Base-by-base conservation (phyloP, 129 eudicot genomes). In the Chrysanthemum seticuspe region DNA sequence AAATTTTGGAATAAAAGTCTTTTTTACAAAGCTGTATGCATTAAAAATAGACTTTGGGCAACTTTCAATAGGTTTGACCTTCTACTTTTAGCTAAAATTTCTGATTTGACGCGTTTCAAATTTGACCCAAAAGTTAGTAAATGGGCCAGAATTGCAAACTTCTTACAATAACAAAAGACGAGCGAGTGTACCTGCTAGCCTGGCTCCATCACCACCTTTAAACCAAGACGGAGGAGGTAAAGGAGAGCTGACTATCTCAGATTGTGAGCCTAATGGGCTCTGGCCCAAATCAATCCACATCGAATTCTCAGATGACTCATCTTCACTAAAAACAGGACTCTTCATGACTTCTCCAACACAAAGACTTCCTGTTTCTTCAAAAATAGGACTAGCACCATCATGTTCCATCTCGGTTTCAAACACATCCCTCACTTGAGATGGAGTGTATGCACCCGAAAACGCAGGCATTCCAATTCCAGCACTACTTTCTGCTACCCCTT, bases 231-330 rank as follows among this genome's bases (percentile, higher is more conserved):
- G 77, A 0, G 80, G 73, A 53, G 68, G 80, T 75, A 80, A 55
- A 18, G 84, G 84, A 34, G 84, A 80, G 67, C 58, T 70, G 0
- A 80, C 66, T 19, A 75, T 74, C 59, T 74, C 80, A 0, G 80
- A 80, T 31, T 80, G 84, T 2, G 84, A 80, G 25, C 75, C 84
- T 62, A 80, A 69, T 3, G 84, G 84, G 18, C 84, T 80, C 23
- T 74, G 84, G 34, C 84, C 84, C 80, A 80, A 80, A 62, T 80
- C 84, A 10, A 80, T 80, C 80, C 80, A 80, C 84, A 80, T 74
- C 0, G 84, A 80, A 53, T 80, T 74, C 66, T 80, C 84, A 18
- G 79, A 80, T 1, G 84, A 80, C 21, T 80, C 84, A 14, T 80
- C 84, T 80, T 80, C 84, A 55, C 84, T 80, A 21, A 80, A 80